phyloP scores from a whole-genome alignment of 257 asterid species.

The Datura wrightii region DNA sequence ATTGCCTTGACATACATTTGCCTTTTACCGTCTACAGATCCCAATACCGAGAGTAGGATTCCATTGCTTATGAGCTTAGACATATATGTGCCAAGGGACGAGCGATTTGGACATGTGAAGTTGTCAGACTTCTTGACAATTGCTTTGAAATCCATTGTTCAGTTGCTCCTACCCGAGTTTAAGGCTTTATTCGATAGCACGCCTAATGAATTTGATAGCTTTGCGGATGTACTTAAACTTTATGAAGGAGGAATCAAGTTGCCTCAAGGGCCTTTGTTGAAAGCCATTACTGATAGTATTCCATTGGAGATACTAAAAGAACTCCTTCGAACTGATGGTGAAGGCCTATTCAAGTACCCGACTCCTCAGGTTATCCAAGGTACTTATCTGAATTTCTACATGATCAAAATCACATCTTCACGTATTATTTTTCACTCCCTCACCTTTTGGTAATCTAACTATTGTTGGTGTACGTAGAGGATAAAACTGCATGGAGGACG shows the following conservation, averaged over 20 bases:
- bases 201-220: slow-evolving; percentile 40
- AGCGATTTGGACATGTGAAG: slow-evolving; percentile 48
- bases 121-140: slow-evolving; percentile 38
- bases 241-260: slow-evolving; percentile 44
- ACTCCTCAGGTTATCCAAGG: slow-evolving; percentile 41
- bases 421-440: not conserved
- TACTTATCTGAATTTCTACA: not conserved
- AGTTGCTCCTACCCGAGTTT: slow-evolving; percentile 39
- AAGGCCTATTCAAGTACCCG: slow-evolving; percentile 35
- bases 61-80: slow-evolving; percentile 35
- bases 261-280: slow-evolving; percentile 29
- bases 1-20: not conserved
- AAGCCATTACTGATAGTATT: slow-evolving; percentile 25
- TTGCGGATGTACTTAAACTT: slow-evolving; percentile 36
- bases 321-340: slow-evolving; percentile 37
- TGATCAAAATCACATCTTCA: not conserved
- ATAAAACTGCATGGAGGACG: slow-evolving; percentile 43
- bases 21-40: slow-evolving; percentile 35
- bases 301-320: slow-evolving; percentile 34
- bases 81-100: slow-evolving; percentile 52
- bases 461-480: slow-evolving; percentile 31
- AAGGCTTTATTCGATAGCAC: slow-evolving; percentile 35
- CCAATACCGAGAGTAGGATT: slow-evolving; percentile 38
- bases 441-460: not conserved
- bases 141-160: slow-evolving; percentile 38